A percentile compares a stretch with the other conserved stretches of the same genome.
Conservation (phyloP, 805 yeast species). For the Metschnikowia cubensis region DNA sequence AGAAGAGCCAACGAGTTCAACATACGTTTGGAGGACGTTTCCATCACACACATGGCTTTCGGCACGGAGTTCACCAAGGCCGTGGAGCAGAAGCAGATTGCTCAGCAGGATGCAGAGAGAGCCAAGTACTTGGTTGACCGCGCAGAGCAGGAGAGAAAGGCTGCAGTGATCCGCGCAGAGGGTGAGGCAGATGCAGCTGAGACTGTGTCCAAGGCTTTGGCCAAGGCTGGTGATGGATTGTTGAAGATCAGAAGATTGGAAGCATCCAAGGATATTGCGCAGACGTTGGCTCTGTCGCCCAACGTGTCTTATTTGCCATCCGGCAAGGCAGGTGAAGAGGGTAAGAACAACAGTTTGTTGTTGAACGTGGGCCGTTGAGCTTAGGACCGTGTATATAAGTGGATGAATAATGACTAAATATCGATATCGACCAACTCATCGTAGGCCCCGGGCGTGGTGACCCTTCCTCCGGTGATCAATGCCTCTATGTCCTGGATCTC, state of each 20-base stretch:
- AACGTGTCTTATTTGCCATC: constrained; percentile 88
- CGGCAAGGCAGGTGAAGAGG: constrained; percentile 35
- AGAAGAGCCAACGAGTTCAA: constrained; percentile 83
- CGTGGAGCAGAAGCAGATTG: constrained; percentile 97
- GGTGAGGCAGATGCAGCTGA: constrained; percentile 99
- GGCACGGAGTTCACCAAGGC: constrained; percentile 97
- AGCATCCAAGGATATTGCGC: constrained; percentile 94
- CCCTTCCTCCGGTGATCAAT: constrained; percentile 53
- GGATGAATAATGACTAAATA: constrained; percentile 15
- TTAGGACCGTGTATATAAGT: constrained; percentile 2
- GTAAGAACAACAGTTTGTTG: constrained; percentile 55
- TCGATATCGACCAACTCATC: constrained; percentile 33
- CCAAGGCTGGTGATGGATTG: constrained; percentile 94
- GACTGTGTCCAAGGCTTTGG: constrained; percentile 84
- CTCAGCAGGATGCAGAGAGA: constrained; percentile 98
- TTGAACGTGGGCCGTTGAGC: constrained; percentile 64
- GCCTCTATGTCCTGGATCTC: constrained; percentile 79
- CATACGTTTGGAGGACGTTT: constrained; percentile 91
- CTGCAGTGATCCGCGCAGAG: constrained; percentile 92
- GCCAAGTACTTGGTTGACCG: constrained; percentile 81
- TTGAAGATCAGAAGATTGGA: constrained; percentile 91
- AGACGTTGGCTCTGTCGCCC: constrained; percentile 74
- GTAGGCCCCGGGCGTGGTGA: constrained; percentile 43
- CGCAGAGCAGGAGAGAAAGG: constrained; percentile 97
- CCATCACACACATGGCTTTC: constrained; percentile 96